Evolutionary conservation across 2,329 filamentous ascomycete genomes (phyloP).

Genomic region (Hypomyces perniciosus): DNA sequence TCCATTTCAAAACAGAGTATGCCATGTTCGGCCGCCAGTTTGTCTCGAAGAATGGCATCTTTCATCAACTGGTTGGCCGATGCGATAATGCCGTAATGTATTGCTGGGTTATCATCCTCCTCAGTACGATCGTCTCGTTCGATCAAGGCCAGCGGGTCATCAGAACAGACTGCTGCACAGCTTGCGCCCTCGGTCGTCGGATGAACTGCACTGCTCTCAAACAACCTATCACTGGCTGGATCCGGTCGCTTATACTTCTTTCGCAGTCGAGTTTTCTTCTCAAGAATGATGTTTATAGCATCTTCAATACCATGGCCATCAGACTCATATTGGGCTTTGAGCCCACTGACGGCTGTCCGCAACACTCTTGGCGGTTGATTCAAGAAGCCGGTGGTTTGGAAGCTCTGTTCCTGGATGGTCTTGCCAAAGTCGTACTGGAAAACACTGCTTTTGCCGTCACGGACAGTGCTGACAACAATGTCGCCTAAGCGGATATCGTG

Average conservation of each 20-base stretch:
- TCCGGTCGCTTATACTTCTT: slow-evolving; percentile 8
- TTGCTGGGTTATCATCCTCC: slow-evolving; percentile 7
- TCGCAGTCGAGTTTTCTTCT: slow-evolving; percentile 3
- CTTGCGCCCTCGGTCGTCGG: slow-evolving; percentile 5
- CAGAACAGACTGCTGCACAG: not conserved
- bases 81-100: slow-evolving; percentile 16
- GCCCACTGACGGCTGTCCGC: slow-evolving; percentile 3
- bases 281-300: not conserved
- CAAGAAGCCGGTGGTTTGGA: slow-evolving; percentile 9
- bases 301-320: slow-evolving; percentile 12
- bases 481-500: slow-evolving; percentile 4
- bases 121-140: not conserved
- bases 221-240: slow-evolving; percentile 6
- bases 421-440: slow-evolving; percentile 20
- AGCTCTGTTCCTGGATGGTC: slow-evolving; percentile 12
- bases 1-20: slow-evolving; percentile 23
- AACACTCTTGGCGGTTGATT: slow-evolving; percentile 14
- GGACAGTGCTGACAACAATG: slow-evolving; percentile 12
- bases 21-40: slow-evolving; percentile 13
- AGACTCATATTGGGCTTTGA: slow-evolving; percentile 4
- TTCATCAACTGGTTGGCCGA: slow-evolving; percentile 16
- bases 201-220: slow-evolving; percentile 6
- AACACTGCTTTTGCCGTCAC: slow-evolving; percentile 8
- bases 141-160: slow-evolving; percentile 1
- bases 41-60: slow-evolving; percentile 18